Evolutionary conservation across 441 rosid species (phyloP), one percentile per base, ranked within the genome.

Genomic region (Croton setiger): DNA sequence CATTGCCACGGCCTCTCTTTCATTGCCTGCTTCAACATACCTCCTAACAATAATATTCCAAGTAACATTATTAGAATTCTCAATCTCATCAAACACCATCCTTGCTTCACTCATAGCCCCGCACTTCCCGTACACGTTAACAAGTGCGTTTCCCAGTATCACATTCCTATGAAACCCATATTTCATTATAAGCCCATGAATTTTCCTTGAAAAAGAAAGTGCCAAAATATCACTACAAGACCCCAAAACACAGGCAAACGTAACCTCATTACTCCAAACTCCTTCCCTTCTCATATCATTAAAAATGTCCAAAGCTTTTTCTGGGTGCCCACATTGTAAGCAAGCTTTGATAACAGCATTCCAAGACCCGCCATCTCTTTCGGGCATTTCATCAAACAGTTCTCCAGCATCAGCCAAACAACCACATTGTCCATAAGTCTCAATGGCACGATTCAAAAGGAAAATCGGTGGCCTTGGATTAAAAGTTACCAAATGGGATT

Each of bases 31-130:
- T 76, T 87, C 96, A 57, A 91, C 84, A 79, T 87, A 89, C 81
- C 96, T 74, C 66, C 98, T 79, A 39, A 91, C 80, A n/a, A 91
- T 88, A 70, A 89, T 91, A 72, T 93, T 88, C 97, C 98, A 93
- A 4, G 97, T 84, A 66, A 93, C 87, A 58, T 78, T 81, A 78
- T 87, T 91, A 41, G 88, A 87, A 63, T 53, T 71, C 61, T 64
- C 73, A 75, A 93, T 85, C 80, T 86, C 96, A 78, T 89, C 86
- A 72, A 91, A 93, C 80, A 89, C 78, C 67, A 76, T 82, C 79
- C 91, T 83, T 3, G 97, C 84, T 73, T 86, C 94, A 48, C 51
- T 71, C 86, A 93, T 85, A 61, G 78, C 83, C 60, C 60, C 5
- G 44, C 97, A 91, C 73, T 91, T 93, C 0, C 98, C 96, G 20